Evolutionary conservation across 805 yeast species (phyloP).

Genomic region (Candida vartiovaarae): DNA sequence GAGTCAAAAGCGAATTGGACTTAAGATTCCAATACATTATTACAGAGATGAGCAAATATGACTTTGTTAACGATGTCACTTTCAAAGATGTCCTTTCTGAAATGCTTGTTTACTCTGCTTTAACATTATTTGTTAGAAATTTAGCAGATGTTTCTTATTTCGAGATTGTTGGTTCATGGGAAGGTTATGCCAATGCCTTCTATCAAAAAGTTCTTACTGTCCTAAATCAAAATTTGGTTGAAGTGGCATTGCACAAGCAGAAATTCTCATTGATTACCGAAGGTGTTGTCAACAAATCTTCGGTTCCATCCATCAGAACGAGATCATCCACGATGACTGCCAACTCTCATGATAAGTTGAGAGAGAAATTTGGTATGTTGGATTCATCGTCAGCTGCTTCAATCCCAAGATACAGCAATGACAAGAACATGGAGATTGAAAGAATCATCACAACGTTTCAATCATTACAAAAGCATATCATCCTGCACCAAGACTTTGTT

Average conservation of each 20-base stretch:
- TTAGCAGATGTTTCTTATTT: slow-evolving; percentile 42
- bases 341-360: slow-evolving; percentile 10
- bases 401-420: neutral
- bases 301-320: neutral
- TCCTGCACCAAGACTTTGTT: slow-evolving; percentile 33
- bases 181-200: slow-evolving; percentile 24
- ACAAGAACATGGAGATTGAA: slow-evolving; percentile 4
- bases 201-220: slow-evolving; percentile 29
- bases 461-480: slow-evolving; percentile 30
- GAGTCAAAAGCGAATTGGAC: slow-evolving; percentile 38
- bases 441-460: slow-evolving; percentile 19
- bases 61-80: slow-evolving; percentile 4
- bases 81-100: slow-evolving; percentile 23
- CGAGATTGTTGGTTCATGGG: slow-evolving; percentile 36
- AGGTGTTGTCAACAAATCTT: neutral
- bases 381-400: slow-evolving; percentile 9
- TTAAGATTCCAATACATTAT: slow-evolving; percentile 33
- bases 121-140: slow-evolving; percentile 52
- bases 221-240: slow-evolving; percentile 24
- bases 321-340: neutral
- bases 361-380: slow-evolving; percentile 16
- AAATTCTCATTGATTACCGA: slow-evolving; percentile 14
- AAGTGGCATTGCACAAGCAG: slow-evolving; percentile 6
- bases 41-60: slow-evolving; percentile 22
- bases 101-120: slow-evolving; percentile 40